phyloP scores from a whole-genome alignment of 352 stramenopile genomes.

The Globisporangium carolinianum region DNA sequence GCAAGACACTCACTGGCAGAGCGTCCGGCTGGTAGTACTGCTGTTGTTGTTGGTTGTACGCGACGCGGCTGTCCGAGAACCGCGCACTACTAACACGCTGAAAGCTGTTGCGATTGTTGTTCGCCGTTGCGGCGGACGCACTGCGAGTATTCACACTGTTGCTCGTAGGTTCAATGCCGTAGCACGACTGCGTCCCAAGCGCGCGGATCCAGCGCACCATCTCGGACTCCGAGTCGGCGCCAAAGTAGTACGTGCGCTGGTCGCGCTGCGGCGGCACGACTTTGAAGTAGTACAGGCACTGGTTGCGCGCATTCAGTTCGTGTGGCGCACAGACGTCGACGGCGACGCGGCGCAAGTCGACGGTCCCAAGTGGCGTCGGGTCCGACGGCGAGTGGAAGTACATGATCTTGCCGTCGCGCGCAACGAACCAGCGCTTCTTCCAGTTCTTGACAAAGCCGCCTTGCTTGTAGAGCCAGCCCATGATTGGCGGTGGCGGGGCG shows the following conservation, averaged over 20 bases:
- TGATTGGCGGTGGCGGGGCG: conserved; percentile 34
- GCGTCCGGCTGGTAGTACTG: conserved; percentile 1
- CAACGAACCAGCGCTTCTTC: conserved; percentile 83
- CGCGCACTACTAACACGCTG: not conserved
- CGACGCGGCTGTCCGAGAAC: conserved; percentile 16
- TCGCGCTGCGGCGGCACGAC: conserved; percentile 44
- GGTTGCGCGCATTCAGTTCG: conserved; percentile 58
- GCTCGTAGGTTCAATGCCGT: conserved; percentile 3
- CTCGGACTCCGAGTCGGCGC: conserved; percentile 57
- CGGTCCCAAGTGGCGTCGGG: conserved; percentile 55
- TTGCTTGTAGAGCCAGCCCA: conserved; percentile 72
- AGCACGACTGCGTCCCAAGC: conserved; percentile 39
- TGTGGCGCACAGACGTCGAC: conserved; percentile 49
- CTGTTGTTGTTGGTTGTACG: conserved; percentile 2
- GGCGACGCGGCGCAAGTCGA: conserved; percentile 49
- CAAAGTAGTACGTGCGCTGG: conserved; percentile 70
- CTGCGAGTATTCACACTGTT: not conserved
- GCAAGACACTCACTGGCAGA: conserved; percentile 3
- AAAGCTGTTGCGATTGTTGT: not conserved
- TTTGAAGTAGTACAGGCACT: conserved; percentile 64
- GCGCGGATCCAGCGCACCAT: conserved; percentile 65
- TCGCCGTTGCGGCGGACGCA: not conserved
- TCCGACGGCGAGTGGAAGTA: conserved; percentile 65
- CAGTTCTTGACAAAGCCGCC: conserved; percentile 81
- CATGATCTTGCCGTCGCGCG: conserved; percentile 70